Percentiles rank a stretch among this genome's conserved stretches.
Evolutionary conservation across 2,329 filamentous ascomycete genomes (phyloP).

Genomic region (Alternaria conjuncta): DNA sequence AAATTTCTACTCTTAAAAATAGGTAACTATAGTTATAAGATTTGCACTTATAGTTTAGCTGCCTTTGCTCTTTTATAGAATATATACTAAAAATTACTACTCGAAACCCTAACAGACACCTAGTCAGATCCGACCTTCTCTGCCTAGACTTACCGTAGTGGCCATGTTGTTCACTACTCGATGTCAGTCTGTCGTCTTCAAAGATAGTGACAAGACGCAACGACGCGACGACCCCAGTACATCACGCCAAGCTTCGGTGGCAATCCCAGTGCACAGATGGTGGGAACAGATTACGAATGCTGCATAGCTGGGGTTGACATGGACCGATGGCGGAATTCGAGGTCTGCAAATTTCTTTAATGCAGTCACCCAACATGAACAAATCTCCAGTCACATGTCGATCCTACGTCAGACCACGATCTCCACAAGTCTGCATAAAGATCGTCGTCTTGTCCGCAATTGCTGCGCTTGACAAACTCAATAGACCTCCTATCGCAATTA

Average conservation of each 20-base stretch:
- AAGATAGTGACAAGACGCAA: background rate
- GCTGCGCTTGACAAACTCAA: background rate
- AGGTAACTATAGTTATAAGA: too few species aligned
- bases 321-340: background rate
- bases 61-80: too few species aligned
- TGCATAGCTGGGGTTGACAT: background rate
- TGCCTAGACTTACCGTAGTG: conserved; percentile 1
- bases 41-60: too few species aligned
- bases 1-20: too few species aligned
- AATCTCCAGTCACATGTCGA: background rate
- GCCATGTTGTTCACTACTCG: background rate
- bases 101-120: too few species aligned
- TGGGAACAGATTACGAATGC: conserved; percentile 13
- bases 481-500: background rate
- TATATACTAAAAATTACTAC: too few species aligned
- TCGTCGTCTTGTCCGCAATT: background rate
- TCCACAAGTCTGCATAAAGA: background rate
- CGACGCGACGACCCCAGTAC: background rate
- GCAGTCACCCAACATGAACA: background rate
- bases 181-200: background rate
- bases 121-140: background rate
- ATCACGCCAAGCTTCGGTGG: conserved; percentile 11
- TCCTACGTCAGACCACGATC: background rate
- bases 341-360: background rate
- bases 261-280: conserved; percentile 2